Percentiles rank a stretch among this genome's conserved stretches.
These are phyloP conservation scores for Ceratocystis colombiana DNA, from an alignment of 2,329 filamentous ascomycete species.

Conservation along the genomic window DNA sequence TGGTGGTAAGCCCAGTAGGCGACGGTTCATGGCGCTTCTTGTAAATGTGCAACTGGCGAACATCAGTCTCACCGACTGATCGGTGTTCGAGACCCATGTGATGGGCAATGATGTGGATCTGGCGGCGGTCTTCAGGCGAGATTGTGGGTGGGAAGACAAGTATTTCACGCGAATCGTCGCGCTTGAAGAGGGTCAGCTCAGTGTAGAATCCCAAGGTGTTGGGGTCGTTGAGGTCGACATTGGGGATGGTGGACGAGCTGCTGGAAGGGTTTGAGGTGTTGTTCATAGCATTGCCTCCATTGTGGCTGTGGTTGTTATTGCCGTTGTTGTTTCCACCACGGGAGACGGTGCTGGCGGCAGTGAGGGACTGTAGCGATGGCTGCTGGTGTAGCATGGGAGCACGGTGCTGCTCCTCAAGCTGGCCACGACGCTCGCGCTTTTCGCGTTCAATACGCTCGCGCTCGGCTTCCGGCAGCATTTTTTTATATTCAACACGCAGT, in stretches of 20 bases:
- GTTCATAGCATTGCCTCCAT: neutral
- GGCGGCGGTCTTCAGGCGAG: conserved; percentile 72
- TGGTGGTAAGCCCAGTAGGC: conserved; percentile 43
- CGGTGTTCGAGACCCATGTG: conserved; percentile 87
- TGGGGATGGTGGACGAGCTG: conserved; percentile 35
- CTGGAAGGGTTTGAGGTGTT: conserved; percentile 15
- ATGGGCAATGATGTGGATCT: conserved; percentile 88
- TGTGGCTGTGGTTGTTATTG: conserved; percentile 16
- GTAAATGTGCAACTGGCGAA: conserved; percentile 83
- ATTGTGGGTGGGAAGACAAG: conserved; percentile 75
- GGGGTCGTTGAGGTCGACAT: conserved; percentile 86
- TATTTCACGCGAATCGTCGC: conserved; percentile 64
- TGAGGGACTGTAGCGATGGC: conserved; percentile 72
- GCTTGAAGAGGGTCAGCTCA: conserved; percentile 79
- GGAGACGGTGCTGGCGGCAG: conserved; percentile 18
- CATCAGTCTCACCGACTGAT: conserved; percentile 78
- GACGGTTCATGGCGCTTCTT: conserved; percentile 50
- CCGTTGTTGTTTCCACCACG: conserved; percentile 9
- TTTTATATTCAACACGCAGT: conserved; percentile 95
- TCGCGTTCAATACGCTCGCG: conserved; percentile 92
- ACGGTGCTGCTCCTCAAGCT: conserved; percentile 93
- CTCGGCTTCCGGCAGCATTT: conserved; percentile 93
- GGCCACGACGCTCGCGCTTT: conserved; percentile 89
- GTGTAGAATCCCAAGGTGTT: conserved; percentile 81
- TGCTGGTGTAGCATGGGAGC: conserved; percentile 69